Evolutionary conservation across 2,329 filamentous ascomycete species (phyloP).

Genomic region (Sphaerulina vaccinii): DNA sequence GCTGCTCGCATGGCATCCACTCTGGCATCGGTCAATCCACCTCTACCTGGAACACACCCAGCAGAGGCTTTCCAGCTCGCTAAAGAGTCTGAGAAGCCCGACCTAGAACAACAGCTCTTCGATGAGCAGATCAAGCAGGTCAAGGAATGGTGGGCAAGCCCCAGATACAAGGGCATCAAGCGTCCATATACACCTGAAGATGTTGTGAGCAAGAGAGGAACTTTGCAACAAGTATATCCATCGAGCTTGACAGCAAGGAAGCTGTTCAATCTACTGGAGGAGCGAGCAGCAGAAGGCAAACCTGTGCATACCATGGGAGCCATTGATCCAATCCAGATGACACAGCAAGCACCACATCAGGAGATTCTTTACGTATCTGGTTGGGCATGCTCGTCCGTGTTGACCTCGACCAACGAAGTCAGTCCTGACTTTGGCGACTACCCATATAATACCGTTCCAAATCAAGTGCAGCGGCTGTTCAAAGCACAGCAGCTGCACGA

Average conservation of each 20-base stretch:
- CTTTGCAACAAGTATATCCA: constrained; percentile 81
- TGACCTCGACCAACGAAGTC: constrained; percentile 95
- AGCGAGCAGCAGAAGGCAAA: constrained; percentile 73
- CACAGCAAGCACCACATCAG: constrained; percentile 92
- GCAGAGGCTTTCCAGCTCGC: constrained; percentile 85
- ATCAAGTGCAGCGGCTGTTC: constrained; percentile 92
- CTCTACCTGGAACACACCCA: constrained; percentile 60
- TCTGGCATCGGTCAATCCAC: constrained; percentile 56
- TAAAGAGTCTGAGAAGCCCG: constrained; percentile 70
- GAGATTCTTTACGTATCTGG: constrained; percentile 95
- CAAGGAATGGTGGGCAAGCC: constrained; percentile 83
- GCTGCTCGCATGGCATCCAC: constrained; percentile 50
- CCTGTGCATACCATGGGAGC: constrained; percentile 97
- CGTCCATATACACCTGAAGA: constrained; percentile 86
- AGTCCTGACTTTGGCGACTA: constrained; percentile 98
- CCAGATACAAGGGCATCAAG: constrained; percentile 84
- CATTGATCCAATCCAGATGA: constrained; percentile 99
- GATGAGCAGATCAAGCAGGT: constrained; percentile 81
- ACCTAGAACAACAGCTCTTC: constrained; percentile 81
- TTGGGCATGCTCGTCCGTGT: constrained; percentile 92
- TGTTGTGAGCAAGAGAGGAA: constrained; percentile 89
- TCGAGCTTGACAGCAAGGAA: constrained; percentile 95
- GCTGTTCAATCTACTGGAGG: constrained; percentile 82
- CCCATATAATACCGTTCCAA: constrained; percentile 97
- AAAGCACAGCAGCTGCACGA: constrained; percentile 98